phyloP scores from a whole-genome alignment of 257 asterid species.

The Buddleja alternifolia region DNA sequence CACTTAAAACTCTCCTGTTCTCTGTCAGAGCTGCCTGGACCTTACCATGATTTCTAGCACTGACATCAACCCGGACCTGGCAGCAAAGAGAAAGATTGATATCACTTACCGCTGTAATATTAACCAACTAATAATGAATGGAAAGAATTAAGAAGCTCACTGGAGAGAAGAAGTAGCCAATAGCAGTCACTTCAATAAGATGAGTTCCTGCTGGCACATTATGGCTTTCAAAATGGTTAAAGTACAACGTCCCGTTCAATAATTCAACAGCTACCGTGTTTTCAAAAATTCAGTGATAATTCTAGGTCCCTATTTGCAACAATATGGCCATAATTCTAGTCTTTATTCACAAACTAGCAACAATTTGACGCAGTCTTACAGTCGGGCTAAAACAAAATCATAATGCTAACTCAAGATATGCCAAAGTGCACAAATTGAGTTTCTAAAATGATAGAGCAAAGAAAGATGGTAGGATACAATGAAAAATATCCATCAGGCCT shows the following conservation, averaged over 20 bases:
- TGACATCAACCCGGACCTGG: slow-evolving; percentile 94
- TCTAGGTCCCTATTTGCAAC: not conserved
- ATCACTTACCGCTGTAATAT: slow-evolving; percentile 20
- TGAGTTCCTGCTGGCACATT: slow-evolving; percentile 96
- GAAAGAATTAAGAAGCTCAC: slow-evolving; percentile 47
- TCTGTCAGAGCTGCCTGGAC: slow-evolving; percentile 97
- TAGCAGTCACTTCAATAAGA: slow-evolving; percentile 89
- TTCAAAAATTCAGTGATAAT: slow-evolving; percentile 25
- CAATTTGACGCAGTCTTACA: slow-evolving; percentile 5
- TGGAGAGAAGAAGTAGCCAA: slow-evolving; percentile 93
- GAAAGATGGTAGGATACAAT: slow-evolving; percentile 73
- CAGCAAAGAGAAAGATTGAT: not conserved
- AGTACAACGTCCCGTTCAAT: slow-evolving; percentile 36
- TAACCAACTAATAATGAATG: slow-evolving; percentile 14
- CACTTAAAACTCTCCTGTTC: slow-evolving; percentile 78
- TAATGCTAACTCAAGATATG: not conserved
- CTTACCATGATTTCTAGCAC: slow-evolving; percentile 96
- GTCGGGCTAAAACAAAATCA: slow-evolving; percentile 10
- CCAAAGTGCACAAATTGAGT: slow-evolving; percentile 13
- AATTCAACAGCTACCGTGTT: slow-evolving; percentile 4
- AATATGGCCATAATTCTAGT: slow-evolving; percentile 18
- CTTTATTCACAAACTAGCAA: slow-evolving; percentile 8
- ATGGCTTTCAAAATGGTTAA: slow-evolving; percentile 71
- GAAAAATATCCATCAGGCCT: slow-evolving; percentile 97
- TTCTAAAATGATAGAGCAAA: slow-evolving; percentile 10